Evolutionary conservation across 495 filamentous ascomycete genomes (phyloP).

Genomic region (Aspergillus ellipticus): DNA sequence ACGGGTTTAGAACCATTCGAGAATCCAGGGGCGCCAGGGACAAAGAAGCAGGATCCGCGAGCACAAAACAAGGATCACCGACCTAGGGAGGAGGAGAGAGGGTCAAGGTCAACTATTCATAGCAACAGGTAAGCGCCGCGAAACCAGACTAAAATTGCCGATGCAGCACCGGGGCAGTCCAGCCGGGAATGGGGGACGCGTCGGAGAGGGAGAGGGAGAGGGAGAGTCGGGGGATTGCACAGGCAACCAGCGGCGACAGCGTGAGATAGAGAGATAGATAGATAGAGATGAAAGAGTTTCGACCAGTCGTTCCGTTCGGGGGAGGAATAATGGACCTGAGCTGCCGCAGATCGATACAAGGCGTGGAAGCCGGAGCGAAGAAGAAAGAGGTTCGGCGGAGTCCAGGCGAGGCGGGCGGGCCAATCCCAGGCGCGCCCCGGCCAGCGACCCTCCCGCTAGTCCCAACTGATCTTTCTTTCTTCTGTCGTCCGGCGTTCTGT

Average conservation of each 20-base stretch:
- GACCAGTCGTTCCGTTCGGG: too few species aligned
- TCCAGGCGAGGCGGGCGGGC: too few species aligned
- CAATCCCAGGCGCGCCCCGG: too few species aligned
- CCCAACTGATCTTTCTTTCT: not conserved
- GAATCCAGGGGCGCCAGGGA: not conserved
- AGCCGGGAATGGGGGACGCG: not conserved
- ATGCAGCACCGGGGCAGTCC: not conserved
- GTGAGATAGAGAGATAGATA: too few species aligned
- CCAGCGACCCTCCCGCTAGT: not conserved
- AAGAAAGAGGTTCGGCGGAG: too few species aligned
- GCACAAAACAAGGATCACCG: not conserved
- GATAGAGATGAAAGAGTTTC: too few species aligned
- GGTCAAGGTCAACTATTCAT: not conserved
- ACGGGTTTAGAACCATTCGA: not conserved
- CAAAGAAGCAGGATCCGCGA: not conserved
- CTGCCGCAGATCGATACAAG: not conserved
- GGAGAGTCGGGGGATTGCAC: not conserved
- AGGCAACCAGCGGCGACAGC: too few species aligned
- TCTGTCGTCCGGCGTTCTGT: not conserved
- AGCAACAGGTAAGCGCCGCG: conserved; percentile 3
- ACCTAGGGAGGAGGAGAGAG: not conserved
- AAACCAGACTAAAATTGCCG: not conserved
- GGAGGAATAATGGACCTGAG: too few species aligned
- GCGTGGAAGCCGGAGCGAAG: not conserved
- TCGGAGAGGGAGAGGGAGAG: not conserved